Evolutionary conservation across 1,284 basidiomycete genomes (phyloP).

Genomic region (Ceratorhiza oryzae-sativae): DNA sequence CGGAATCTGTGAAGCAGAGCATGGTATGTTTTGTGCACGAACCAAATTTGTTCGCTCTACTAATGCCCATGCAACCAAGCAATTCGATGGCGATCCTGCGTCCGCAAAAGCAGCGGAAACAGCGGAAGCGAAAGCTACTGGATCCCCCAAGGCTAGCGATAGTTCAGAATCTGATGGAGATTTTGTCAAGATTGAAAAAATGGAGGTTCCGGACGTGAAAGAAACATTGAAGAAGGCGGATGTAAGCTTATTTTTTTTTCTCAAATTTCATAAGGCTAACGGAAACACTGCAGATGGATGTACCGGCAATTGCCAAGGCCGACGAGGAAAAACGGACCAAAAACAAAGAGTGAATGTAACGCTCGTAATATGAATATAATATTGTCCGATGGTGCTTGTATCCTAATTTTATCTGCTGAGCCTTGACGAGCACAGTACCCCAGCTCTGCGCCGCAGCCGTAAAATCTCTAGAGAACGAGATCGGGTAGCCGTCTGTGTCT

Average conservation of each 20-base stretch:
- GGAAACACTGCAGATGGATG: constrained; percentile 13
- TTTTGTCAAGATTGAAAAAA: constrained; percentile 29
- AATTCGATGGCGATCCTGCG: constrained; percentile 29
- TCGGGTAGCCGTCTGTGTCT: neutral
- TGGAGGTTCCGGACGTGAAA: neutral
- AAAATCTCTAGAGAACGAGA: neutral
- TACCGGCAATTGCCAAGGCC: constrained; percentile 25
- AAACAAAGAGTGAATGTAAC: constrained; percentile 6
- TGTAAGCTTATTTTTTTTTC: neutral
- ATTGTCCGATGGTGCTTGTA: neutral
- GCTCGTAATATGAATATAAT: neutral
- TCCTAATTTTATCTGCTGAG: neutral
- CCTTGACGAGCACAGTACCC: constrained; percentile 9
- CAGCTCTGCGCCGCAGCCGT: neutral
- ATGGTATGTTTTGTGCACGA: neutral
- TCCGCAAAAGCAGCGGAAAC: constrained; percentile 29
- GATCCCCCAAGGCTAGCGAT: neutral
- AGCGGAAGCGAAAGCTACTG: constrained; percentile 13
- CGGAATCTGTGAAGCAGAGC: constrained; percentile 16
- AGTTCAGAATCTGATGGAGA: constrained; percentile 3
- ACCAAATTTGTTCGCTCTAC: neutral
- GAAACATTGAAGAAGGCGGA: constrained; percentile 8
- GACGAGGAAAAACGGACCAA: constrained; percentile 22
- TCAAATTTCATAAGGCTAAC: neutral
- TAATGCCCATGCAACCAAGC: neutral